Percentiles rank a stretch among this genome's conserved stretches.
phyloP scores from a whole-genome alignment of 139 green algal species.

The Gonium pectorale region DNA sequence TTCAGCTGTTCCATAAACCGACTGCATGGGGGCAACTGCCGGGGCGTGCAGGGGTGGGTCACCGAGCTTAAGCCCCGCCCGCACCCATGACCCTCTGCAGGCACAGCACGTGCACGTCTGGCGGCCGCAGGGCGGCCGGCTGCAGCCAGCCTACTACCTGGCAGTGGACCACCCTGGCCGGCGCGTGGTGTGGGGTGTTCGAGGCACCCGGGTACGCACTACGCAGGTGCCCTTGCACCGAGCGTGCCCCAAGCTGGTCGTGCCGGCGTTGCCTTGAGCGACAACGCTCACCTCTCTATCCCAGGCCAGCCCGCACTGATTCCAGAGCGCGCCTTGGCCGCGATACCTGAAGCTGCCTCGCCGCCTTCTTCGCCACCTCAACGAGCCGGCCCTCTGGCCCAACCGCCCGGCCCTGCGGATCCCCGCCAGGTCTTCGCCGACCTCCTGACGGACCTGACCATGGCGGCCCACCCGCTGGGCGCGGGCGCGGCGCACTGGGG shows the following conservation, averaged over 20 bases:
- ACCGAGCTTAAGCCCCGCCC: too few species aligned
- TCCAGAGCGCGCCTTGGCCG: too few species aligned
- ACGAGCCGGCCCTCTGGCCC: neutral
- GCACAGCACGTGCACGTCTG: constrained; percentile 14
- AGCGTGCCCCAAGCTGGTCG: neutral
- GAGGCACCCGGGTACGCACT: constrained; percentile 4
- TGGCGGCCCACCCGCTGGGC: constrained; percentile 24
- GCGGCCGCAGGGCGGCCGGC: constrained; percentile 12
- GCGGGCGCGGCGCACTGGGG: constrained; percentile 17
- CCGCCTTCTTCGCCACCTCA: neutral
- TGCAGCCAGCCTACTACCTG: constrained; percentile 36
- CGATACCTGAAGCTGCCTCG: too few species aligned
- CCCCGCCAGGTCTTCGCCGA: constrained; percentile 16
- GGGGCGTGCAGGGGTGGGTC: too few species aligned
- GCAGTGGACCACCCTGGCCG: constrained; percentile 28
- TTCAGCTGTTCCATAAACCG: too few species aligned
- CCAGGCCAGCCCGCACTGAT: too few species aligned
- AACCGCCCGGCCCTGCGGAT: too few species aligned
- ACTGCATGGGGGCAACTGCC: too few species aligned
- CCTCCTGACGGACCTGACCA: constrained; percentile 35
- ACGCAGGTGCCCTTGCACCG: too few species aligned
- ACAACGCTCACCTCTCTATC: too few species aligned
- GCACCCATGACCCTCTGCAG: too few species aligned
- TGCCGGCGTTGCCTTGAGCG: too few species aligned
- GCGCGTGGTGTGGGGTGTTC: constrained; percentile 30